phyloP scores from a whole-genome alignment of 2,329 filamentous ascomycete genomes.

The Verticillium klebahnii region DNA sequence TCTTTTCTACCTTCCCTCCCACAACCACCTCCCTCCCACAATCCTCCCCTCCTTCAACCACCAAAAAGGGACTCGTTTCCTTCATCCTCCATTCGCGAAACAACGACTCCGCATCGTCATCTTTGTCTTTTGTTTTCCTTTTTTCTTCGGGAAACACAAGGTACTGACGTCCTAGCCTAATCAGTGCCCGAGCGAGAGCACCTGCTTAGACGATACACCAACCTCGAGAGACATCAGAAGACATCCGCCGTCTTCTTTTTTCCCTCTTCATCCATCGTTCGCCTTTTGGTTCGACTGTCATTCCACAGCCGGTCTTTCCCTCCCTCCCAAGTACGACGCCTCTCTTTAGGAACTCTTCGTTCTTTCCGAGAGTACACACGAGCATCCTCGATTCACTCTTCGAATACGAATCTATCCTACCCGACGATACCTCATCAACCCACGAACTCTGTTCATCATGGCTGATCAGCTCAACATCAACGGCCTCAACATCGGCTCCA shows the following conservation, averaged over 20 bases:
- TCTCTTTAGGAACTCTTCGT: constrained; percentile 8
- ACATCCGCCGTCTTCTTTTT: constrained; percentile 21
- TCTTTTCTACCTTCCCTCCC: constrained; percentile 24
- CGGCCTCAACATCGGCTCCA: constrained; percentile 60
- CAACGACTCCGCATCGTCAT: constrained; percentile 14
- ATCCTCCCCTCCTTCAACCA: constrained; percentile 16
- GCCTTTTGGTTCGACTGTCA: constrained; percentile 1
- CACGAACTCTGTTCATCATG: constrained; percentile 46
- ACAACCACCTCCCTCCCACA: constrained; percentile 12
- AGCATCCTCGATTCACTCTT: neutral
- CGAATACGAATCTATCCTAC: neutral
- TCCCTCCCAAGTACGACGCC: neutral
- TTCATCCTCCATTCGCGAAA: constrained; percentile 16
- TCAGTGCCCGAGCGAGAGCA: constrained; percentile 12
- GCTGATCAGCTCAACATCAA: constrained; percentile 82
- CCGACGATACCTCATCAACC: constrained; percentile 6
- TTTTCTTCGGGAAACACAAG: constrained; percentile 33
- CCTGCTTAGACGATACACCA: constrained; percentile 19
- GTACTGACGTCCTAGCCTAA: constrained; percentile 10
- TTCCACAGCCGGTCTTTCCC: constrained; percentile 11
- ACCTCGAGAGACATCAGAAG: constrained; percentile 26
- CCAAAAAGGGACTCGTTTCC: constrained; percentile 21
- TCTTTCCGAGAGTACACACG: constrained; percentile 22
- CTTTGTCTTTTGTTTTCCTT: constrained; percentile 37
- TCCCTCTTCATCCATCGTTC: neutral